A percentile compares a stretch with the other conserved stretches of the same genome.
phyloP scores from a whole-genome alignment of 2,329 filamentous ascomycete genomes.

The Trichoderma oligosporum region DNA sequence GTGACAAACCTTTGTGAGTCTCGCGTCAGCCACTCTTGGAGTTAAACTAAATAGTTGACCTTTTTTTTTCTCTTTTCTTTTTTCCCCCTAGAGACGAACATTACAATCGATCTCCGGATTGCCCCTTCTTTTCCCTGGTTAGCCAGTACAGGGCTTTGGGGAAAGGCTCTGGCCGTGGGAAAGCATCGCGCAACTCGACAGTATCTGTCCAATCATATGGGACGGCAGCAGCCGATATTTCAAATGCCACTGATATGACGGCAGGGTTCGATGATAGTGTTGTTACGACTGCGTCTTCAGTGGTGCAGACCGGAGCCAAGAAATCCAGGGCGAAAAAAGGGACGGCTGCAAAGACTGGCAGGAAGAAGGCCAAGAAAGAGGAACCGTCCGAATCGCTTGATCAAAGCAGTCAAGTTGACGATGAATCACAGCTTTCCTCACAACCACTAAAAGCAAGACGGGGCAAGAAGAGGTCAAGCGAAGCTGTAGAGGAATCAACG shows the following conservation, averaged over 20 bases:
- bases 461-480: conserved; percentile 62
- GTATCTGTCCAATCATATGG: conserved; percentile 57
- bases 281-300: conserved; percentile 56
- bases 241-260: conserved; percentile 46
- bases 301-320: conserved; percentile 58
- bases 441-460: conserved; percentile 41
- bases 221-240: conserved; percentile 48
- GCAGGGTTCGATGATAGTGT: conserved; percentile 56
- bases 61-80: no score
- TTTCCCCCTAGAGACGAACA: conserved; percentile 80
- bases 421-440: conserved; percentile 10
- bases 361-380: conserved; percentile 48
- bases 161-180: conserved; percentile 55
- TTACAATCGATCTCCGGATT: conserved; percentile 70
- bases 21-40: neutral
- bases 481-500: conserved; percentile 50
- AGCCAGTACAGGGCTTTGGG: conserved; percentile 50
- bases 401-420: conserved; percentile 33
- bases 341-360: conserved; percentile 41
- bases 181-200: conserved; percentile 60
- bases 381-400: conserved; percentile 42
- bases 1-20: conserved; percentile 79
- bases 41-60: neutral
- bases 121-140: conserved; percentile 74
- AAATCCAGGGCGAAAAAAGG: conserved; percentile 52